A percentile compares a stretch with the other conserved stretches of the same genome.
Evolutionary conservation across 768 basidiomycete species (phyloP).

Genomic region (Amanita fuliginea): DNA sequence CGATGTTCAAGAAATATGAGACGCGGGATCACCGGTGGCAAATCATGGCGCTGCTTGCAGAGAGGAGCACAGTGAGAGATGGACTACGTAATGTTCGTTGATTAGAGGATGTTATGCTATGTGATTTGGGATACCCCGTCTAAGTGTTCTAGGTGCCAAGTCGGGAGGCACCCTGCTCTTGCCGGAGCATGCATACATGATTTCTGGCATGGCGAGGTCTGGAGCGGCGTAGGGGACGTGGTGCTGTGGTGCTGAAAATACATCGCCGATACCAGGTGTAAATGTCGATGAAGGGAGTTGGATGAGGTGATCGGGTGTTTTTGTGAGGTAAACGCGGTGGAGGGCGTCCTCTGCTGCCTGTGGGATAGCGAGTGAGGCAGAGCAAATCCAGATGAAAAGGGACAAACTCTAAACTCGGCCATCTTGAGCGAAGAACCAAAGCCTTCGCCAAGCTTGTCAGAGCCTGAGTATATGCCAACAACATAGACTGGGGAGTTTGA

Average conservation of each 20-base stretch:
- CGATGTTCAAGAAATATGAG: constrained; percentile 50
- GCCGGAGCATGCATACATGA: constrained; percentile 60
- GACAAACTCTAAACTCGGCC: constrained; percentile 82
- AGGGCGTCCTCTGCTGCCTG: constrained; percentile 84
- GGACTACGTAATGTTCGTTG: constrained; percentile 19
- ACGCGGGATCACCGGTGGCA: constrained; percentile 67
- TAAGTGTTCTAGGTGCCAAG: constrained; percentile 3
- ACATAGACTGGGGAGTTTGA: constrained; percentile 89
- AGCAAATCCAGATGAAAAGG: not conserved
- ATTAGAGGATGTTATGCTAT: not conserved
- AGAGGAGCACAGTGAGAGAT: constrained; percentile 65
- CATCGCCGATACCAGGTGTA: constrained; percentile 38
- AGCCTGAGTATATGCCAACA: constrained; percentile 86
- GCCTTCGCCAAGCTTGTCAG: constrained; percentile 84
- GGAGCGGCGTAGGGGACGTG: constrained; percentile 34
- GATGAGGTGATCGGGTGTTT: constrained; percentile 55
- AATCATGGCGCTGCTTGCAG: constrained; percentile 60
- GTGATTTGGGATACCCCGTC: not conserved
- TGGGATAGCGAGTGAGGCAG: constrained; percentile 1
- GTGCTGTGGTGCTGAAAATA: constrained; percentile 32
- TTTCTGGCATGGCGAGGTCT: constrained; percentile 48
- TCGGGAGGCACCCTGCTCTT: constrained; percentile 25
- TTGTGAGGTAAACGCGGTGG: constrained; percentile 73
- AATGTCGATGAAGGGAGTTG: constrained; percentile 72
- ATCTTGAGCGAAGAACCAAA: constrained; percentile 89